Evolutionary conservation across 495 filamentous ascomycete genomes (phyloP), one percentile per base, ranked within the genome.

Genomic region (Penicillium paradoxum): DNA sequence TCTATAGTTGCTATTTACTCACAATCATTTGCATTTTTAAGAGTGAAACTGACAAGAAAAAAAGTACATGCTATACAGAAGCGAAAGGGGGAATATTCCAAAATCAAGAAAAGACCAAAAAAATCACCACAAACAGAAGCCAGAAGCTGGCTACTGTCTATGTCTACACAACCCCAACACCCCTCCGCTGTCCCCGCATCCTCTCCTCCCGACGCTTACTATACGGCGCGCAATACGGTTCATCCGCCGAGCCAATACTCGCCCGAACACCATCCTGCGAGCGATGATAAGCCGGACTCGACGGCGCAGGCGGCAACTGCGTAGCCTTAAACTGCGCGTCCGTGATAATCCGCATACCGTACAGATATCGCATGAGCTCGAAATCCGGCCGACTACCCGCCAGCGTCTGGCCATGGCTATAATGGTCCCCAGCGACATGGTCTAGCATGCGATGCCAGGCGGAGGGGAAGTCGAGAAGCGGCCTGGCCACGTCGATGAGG

Each of bases 291-390:
- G 68, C 73, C 6, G 73, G 72, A 49, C 73, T 75, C 6, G 69
- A 71, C 38, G 72, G 68, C 27, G 69, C 64, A 1, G 72, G 72
- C 41, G 67, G 65, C 38, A 75, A 60, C 54, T 77, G 73, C 61
- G 73, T 68, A 6, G 65, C 67, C 53, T 75, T 77, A 47, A 75
- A 73, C 56, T 77, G 72, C 4, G 73, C 73, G 27, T 72, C 73
- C 14, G 67, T 68, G 54, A 77, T 77, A 34, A 77, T 57, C 11
- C 70, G 62, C 52, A 67, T 43, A 0, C 67, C 60, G 51, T 73
- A 77, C 6, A 77, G 62, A 53, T 74, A 75, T 30, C 70, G 69
- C 72, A 77, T 75, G 2, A 77, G 54, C 51, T 75, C 72, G 40
- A 77, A 74, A 41, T 74, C 71, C 11, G 71, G 66, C 17, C 72